phyloP scores from a whole-genome alignment of 306 rosid genomes.

The Lotus japonicus region DNA sequence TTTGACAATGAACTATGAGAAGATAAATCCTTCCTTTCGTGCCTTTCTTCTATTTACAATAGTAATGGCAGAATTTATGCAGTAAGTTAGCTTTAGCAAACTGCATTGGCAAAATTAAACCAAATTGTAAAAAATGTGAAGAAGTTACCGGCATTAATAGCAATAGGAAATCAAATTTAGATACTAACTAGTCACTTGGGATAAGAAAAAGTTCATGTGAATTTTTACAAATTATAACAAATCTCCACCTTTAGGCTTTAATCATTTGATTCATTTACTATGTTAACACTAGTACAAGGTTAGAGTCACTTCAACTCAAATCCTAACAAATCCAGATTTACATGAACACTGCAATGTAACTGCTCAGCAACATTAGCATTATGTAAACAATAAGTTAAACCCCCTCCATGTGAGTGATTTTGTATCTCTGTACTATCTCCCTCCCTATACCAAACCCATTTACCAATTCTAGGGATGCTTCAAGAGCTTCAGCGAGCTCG shows the following conservation, averaged over 20 bases:
- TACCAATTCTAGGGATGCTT: slow-evolving; percentile 3
- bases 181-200: background rate
- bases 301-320: slow-evolving; percentile 30
- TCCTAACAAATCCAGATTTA: slow-evolving; percentile 28
- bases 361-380: slow-evolving; percentile 19
- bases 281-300: slow-evolving; percentile 31
- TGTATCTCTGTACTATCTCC: slow-evolving; percentile 22
- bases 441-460: slow-evolving; percentile 13
- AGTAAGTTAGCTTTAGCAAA: no score
- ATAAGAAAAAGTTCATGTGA: background rate
- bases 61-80: no score
- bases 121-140: no score
- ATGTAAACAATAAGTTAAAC: slow-evolving; percentile 38
- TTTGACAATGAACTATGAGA: no score
- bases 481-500: slow-evolving; percentile 41
- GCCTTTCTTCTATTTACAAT: no score
- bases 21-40: no score
- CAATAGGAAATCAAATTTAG: background rate
- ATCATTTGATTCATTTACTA: slow-evolving; percentile 26
- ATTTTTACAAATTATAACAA: background rate
- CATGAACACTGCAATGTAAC: slow-evolving; percentile 16
- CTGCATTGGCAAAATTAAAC: no score
- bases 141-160: background rate
- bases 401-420: slow-evolving; percentile 18
- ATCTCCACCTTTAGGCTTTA: slow-evolving; percentile 3